Evolutionary conservation across 805 yeast genomes (phyloP).

Genomic region (Candida hungchunana): DNA sequence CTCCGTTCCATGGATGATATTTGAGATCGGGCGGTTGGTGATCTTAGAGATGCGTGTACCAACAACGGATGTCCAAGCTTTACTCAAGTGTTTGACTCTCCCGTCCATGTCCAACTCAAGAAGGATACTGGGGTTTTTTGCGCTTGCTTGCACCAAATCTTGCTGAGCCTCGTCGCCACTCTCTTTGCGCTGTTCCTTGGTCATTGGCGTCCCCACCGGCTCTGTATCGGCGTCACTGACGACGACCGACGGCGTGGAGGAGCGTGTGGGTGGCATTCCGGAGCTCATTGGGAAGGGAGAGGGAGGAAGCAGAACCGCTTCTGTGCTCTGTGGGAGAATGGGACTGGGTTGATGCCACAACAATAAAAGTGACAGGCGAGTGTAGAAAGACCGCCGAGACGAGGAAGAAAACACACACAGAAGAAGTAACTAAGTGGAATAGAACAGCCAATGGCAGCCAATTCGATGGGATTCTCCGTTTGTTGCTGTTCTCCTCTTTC

Average conservation of each 20-base stretch:
- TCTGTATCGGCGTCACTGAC: constrained; percentile 8
- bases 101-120: constrained; percentile 82
- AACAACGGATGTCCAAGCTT: constrained; percentile 74
- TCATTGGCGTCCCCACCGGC: not conserved
- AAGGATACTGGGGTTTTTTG: constrained; percentile 69
- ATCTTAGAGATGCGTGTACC: constrained; percentile 60
- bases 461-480: too few relatives aligned
- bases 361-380: too few relatives aligned
- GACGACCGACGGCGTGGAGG: constrained; percentile 8
- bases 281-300: too few relatives aligned
- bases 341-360: too few relatives aligned
- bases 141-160: constrained; percentile 60
- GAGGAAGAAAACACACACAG: too few relatives aligned
- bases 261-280: too few relatives aligned
- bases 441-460: too few relatives aligned
- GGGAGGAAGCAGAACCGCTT: too few relatives aligned
- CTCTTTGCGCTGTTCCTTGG: constrained; percentile 1
- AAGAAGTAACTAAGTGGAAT: too few relatives aligned
- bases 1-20: constrained; percentile 59
- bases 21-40: constrained; percentile 52
- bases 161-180: constrained; percentile 25
- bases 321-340: too few relatives aligned
- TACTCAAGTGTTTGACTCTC: constrained; percentile 66
- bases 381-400: too few relatives aligned
- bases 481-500: too few relatives aligned